A percentile compares a stretch with the other conserved stretches of the same genome.
Evolutionary conservation across 1,284 basidiomycete genomes (phyloP).

Genomic region (Stereum hirsutum): DNA sequence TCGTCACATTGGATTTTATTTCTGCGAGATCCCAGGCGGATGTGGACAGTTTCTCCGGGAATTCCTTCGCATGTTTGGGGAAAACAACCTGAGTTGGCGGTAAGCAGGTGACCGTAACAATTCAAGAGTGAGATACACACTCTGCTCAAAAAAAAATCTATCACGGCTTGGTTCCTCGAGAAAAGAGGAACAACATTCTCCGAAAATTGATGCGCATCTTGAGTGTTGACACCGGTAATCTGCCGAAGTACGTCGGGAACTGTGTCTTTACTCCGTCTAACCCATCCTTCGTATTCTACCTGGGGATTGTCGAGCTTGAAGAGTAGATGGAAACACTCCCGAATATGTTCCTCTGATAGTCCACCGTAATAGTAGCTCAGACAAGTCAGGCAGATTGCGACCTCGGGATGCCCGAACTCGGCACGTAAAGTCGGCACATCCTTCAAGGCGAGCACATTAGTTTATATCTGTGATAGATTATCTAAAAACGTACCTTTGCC

Average conservation of each 20-base stretch:
- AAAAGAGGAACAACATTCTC: constrained; percentile 25
- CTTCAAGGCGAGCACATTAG: not conserved
- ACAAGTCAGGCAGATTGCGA: constrained; percentile 37
- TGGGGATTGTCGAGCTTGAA: constrained; percentile 34
- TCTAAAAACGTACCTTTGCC: constrained; percentile 4
- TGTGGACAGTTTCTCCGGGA: constrained; percentile 34
- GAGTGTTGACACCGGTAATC: constrained; percentile 30
- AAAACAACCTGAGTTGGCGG: too few species aligned
- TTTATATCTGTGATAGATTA: not conserved
- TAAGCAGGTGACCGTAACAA: not conserved
- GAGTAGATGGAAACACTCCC: constrained; percentile 29
- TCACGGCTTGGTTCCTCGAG: constrained; percentile 24
- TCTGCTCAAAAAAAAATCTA: constrained; percentile 28
- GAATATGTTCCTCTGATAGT: constrained; percentile 29
- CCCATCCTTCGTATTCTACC: constrained; percentile 35
- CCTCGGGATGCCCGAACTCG: constrained; percentile 49
- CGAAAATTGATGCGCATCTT: constrained; percentile 27
- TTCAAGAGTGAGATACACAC: not conserved
- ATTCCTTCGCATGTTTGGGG: constrained; percentile 39
- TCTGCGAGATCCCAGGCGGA: constrained; percentile 47
- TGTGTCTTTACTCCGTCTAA: constrained; percentile 10
- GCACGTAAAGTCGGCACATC: constrained; percentile 38
- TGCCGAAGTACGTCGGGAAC: constrained; percentile 22
- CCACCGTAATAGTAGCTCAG: constrained; percentile 45
- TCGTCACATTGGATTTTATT: constrained; percentile 24